Evolutionary conservation across 805 yeast species (phyloP).

Genomic region (Myxozyma kluyveri): DNA sequence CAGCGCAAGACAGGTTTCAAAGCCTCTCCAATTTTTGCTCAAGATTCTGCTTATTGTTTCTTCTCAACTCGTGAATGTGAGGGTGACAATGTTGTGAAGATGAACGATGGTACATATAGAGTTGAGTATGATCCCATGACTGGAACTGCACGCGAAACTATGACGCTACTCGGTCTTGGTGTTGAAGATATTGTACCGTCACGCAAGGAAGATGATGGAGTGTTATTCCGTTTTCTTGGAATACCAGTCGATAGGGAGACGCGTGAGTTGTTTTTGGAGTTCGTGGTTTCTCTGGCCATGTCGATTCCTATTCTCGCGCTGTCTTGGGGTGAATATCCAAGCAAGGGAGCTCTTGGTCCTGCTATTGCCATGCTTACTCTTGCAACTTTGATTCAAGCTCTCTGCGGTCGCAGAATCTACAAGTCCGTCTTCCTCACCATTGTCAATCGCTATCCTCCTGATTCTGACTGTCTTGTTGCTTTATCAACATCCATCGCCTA

Average conservation of each 20-base stretch:
- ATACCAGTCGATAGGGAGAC: not conserved
- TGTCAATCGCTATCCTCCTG: not conserved
- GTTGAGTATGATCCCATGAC: constrained; percentile 7
- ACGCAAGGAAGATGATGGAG: not conserved
- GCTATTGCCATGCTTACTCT: constrained; percentile 7
- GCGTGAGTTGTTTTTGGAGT: not conserved
- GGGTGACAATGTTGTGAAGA: constrained; percentile 1
- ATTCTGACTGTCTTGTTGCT: constrained; percentile 20
- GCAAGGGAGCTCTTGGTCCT: not conserved
- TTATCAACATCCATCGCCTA: constrained; percentile 16
- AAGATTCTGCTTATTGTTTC: constrained; percentile 10
- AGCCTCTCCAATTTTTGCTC: constrained; percentile 5
- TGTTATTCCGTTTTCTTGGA: not conserved
- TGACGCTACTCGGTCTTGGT: constrained; percentile 7
- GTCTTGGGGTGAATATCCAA: constrained; percentile 11
- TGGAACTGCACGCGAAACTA: constrained; percentile 4
- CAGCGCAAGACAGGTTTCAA: constrained; percentile 19
- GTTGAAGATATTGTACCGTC: constrained; percentile 11
- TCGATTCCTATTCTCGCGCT: constrained; percentile 25
- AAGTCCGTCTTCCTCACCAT: constrained; percentile 8
- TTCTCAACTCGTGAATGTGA: not conserved
- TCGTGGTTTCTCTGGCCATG: not conserved
- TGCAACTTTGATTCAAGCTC: constrained; percentile 16
- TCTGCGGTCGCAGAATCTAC: constrained; percentile 10
- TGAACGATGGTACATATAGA: constrained; percentile 1